Conservation (phyloP, 306 rosid species). For the Acacia crassicarpa region DNA sequence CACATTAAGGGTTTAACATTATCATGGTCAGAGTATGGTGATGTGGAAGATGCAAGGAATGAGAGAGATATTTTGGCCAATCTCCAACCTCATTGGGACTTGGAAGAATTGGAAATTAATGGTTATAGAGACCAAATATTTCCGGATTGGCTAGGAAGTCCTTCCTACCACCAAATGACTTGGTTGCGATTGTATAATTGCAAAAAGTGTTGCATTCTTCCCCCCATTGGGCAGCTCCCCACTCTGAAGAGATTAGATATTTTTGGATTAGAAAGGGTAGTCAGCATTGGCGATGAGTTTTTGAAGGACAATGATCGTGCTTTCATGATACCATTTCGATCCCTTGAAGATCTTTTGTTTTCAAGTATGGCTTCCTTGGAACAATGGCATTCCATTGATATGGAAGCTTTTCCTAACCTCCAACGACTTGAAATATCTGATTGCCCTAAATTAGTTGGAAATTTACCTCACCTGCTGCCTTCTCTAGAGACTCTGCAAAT, state of each 20-base stretch:
- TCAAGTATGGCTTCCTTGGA: neutral
- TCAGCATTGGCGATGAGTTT: neutral
- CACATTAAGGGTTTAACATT: neutral
- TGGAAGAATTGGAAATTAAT: neutral
- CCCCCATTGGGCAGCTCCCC: constrained; percentile 20
- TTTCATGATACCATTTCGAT: neutral
- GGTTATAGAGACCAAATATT: neutral
- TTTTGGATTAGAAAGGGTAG: neutral
- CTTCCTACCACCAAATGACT: neutral
- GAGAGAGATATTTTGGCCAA: constrained; percentile 7
- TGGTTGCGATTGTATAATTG: accelerated
- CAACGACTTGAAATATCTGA: neutral
- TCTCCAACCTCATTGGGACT: neutral
- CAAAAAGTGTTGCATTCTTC: neutral
- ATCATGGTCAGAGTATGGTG: neutral
- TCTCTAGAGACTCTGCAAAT: neutral
- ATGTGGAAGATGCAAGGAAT: no score
- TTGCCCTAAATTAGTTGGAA: neutral
- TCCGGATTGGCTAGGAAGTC: constrained; percentile 3
- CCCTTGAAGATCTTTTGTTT: neutral
- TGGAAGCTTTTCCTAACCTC: neutral
- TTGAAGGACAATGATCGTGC: neutral
- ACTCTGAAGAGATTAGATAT: neutral
- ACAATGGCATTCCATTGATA: neutral
- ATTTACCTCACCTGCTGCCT: neutral